Conservation (phyloP, 2,329 filamentous ascomycete species). For the Aureobasidium sp. region DNA sequence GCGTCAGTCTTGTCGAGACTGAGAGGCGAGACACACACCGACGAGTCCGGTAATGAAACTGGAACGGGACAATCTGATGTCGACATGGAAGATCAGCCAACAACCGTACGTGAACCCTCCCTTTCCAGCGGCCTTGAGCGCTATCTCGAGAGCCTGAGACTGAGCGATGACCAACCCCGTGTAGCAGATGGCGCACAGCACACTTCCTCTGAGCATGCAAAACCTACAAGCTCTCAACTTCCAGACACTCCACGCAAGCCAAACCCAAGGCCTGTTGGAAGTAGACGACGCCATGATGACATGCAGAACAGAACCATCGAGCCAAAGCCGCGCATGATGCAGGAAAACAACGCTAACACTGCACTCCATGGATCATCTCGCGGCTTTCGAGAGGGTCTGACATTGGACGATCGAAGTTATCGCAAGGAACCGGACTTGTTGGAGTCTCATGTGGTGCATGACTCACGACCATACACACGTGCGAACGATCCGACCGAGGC, state of each 20-base stretch:
- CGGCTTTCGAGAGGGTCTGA: not conserved
- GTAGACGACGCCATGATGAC: constrained; percentile 2
- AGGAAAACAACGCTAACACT: not conserved
- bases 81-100: constrained; percentile 1
- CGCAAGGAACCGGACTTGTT: not conserved
- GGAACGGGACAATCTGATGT: constrained; percentile 1
- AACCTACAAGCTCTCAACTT: constrained; percentile 32
- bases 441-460: not conserved
- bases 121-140: not conserved
- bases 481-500: not conserved
- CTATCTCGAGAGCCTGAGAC: not conserved
- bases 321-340: not conserved
- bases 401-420: not conserved
- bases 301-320: not conserved
- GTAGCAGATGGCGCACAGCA: not conserved
- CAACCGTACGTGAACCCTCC: constrained; percentile 10
- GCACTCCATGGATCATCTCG: not conserved
- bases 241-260: constrained; percentile 17
- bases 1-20: constrained; percentile 42
- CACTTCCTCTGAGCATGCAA: constrained; percentile 21
- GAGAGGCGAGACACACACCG: constrained; percentile 1
- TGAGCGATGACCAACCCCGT: not conserved
- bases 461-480: not conserved
- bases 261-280: not conserved
- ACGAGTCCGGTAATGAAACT: constrained; percentile 9